Percentiles rank a stretch among this genome's conserved stretches.
Evolutionary conservation across 169 alveolate genomes (phyloP).

Genomic region (Plasmodium cynomolgi): DNA sequence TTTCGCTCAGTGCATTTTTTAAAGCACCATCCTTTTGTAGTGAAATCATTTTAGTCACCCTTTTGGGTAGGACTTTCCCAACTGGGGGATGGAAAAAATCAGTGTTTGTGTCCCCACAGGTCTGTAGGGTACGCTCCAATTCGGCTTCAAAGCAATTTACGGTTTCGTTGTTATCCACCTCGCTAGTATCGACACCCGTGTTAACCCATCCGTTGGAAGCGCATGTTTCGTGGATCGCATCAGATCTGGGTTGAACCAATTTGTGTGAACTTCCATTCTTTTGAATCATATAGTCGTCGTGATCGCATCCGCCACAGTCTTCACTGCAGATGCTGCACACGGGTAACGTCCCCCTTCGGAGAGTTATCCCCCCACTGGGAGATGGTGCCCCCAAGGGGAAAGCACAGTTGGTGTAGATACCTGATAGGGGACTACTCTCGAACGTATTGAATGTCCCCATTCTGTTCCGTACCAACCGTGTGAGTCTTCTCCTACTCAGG

Average conservation of each 20-base stretch:
- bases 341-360: background rate
- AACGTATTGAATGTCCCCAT: background rate
- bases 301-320: background rate
- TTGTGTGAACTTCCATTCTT: background rate
- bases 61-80: background rate
- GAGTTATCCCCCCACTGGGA: background rate
- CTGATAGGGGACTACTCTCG: background rate
- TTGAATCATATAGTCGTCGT: background rate
- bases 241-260: background rate
- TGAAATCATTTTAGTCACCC: background rate
- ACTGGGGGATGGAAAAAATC: background rate
- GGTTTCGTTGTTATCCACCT: background rate
- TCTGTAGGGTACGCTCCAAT: background rate
- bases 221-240: background rate
- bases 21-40: background rate
- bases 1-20: background rate
- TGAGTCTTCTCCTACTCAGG: constrained; percentile 5
- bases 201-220: background rate
- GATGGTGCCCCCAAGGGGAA: background rate
- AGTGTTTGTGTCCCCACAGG: background rate
- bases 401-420: background rate
- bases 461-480: background rate
- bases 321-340: background rate
- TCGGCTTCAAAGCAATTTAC: background rate
- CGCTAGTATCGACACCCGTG: background rate